A percentile compares a stretch with the other conserved stretches of the same genome.
These are phyloP conservation scores for Vaccinium corymbosum DNA, from an alignment of 148 eudicot species.

Conservation along the genomic window DNA sequence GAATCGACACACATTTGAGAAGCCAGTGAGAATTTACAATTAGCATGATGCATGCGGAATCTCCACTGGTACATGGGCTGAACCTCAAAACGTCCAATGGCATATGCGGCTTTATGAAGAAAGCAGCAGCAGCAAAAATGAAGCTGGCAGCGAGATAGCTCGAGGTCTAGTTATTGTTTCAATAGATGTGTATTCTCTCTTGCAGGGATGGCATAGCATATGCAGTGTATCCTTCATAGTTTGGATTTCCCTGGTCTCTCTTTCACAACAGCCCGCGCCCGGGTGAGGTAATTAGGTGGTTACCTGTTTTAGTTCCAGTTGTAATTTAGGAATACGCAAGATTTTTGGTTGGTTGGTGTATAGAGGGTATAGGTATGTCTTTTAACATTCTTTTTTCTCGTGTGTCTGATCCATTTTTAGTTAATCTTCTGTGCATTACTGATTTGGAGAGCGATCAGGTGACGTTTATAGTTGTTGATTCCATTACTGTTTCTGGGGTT, in stretches of 20 bases:
- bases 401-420: background rate
- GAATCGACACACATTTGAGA: slow-evolving; percentile 89
- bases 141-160: background rate
- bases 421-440: background rate
- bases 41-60: slow-evolving; percentile 23
- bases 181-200: slow-evolving; percentile 8
- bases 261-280: background rate
- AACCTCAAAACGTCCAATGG: slow-evolving; percentile 1
- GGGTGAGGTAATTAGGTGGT: slow-evolving; percentile 18
- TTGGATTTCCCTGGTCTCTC: background rate
- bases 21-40: slow-evolving; percentile 91
- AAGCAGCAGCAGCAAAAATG: background rate
- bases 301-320: slow-evolving; percentile 9
- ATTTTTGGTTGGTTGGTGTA: slow-evolving; percentile 17
- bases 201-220: background rate
- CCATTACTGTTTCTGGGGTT: background rate
- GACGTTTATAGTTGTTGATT: background rate
- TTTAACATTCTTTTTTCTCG: slow-evolving; percentile 7
- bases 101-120: background rate
- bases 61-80: background rate
- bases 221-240: slow-evolving; percentile 8
- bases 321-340: slow-evolving; percentile 18
- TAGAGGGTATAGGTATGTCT: slow-evolving; percentile 19
- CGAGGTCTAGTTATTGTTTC: background rate
- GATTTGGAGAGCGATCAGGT: background rate